Percentiles rank a stretch among this genome's conserved stretches.
These are phyloP conservation scores for Euphorbia peplus DNA, from an alignment of 345 rosid genomes.

Conservation along the genomic window DNA sequence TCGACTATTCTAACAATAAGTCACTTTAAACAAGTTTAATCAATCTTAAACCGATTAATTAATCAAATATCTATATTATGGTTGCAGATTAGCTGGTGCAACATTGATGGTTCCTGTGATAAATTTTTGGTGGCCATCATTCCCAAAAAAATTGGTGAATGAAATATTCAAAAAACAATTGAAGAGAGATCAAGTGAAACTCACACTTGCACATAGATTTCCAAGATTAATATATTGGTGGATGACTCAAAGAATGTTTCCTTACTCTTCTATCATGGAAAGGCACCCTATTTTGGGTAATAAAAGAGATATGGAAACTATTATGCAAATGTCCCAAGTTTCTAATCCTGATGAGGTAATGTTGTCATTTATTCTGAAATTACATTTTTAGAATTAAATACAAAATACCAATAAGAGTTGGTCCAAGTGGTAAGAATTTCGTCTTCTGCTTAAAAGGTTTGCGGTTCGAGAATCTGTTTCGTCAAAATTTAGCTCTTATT, in stretches of 20 bases:
- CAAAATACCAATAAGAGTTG: too few relatives aligned
- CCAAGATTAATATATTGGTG: conserved; percentile 56
- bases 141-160: conserved; percentile 35
- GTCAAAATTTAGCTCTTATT: too few relatives aligned
- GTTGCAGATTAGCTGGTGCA: conserved; percentile 50
- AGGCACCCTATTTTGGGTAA: conserved; percentile 26
- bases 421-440: too few relatives aligned
- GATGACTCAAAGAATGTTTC: conserved; percentile 56
- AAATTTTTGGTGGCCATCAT: conserved; percentile 59
- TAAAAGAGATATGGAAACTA: conserved; percentile 28
- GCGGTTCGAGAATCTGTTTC: too few relatives aligned
- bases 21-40: too few relatives aligned
- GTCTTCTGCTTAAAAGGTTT: too few relatives aligned
- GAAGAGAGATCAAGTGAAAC: conserved; percentile 38
- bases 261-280: conserved; percentile 32
- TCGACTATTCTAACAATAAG: too few relatives aligned
- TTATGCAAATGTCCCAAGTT: conserved; percentile 31
- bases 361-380: neutral
- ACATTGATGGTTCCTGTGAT: conserved; percentile 42
- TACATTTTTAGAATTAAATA: too few relatives aligned
- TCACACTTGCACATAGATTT: conserved; percentile 42
- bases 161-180: conserved; percentile 37
- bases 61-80: too few relatives aligned
- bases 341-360: conserved; percentile 35
- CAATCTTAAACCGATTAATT: too few relatives aligned